Percentiles rank a stretch among this genome's conserved stretches.
Evolutionary conservation across 805 yeast genomes (phyloP).

Genomic region (Pichia membranifaciens): DNA sequence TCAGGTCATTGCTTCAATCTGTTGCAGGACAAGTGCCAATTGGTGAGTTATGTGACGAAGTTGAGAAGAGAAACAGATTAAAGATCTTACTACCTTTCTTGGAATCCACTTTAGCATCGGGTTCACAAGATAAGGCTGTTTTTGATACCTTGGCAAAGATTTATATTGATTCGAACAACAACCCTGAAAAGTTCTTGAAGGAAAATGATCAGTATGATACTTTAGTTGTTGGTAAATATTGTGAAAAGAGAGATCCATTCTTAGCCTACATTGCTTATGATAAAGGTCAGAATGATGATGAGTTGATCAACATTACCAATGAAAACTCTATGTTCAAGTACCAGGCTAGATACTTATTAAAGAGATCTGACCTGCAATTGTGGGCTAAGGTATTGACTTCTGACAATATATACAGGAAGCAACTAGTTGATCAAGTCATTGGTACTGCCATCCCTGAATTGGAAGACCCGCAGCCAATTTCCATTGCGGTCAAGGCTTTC

Average conservation of each 20-base stretch:
- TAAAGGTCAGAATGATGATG: slow-evolving; percentile 88
- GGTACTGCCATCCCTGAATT: slow-evolving; percentile 95
- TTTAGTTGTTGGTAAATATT: slow-evolving; percentile 92
- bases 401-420: slow-evolving; percentile 84
- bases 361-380: slow-evolving; percentile 76
- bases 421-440: slow-evolving; percentile 86
- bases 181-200: slow-evolving; percentile 92
- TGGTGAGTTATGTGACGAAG: slow-evolving; percentile 83
- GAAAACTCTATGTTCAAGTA: slow-evolving; percentile 98
- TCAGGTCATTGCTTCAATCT: slow-evolving; percentile 71
- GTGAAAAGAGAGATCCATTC: slow-evolving; percentile 99
- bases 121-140: slow-evolving; percentile 84
- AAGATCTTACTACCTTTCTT: slow-evolving; percentile 88
- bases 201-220: slow-evolving; percentile 90
- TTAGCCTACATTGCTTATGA: slow-evolving; percentile 96
- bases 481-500: slow-evolving; percentile 89
- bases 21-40: slow-evolving; percentile 95
- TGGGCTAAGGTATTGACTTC: slow-evolving; percentile 75
- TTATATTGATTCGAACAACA: slow-evolving; percentile 94
- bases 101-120: slow-evolving; percentile 79
- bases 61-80: slow-evolving; percentile 92
- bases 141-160: slow-evolving; percentile 95
- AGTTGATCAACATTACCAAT: slow-evolving; percentile 85
- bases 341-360: slow-evolving; percentile 92
- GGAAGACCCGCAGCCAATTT: slow-evolving; percentile 87